Percentiles rank a stretch among this genome's conserved stretches.
These are phyloP conservation scores for Venturia asperata DNA, from an alignment of 2,329 filamentous ascomycete genomes.

Conservation along the genomic window DNA sequence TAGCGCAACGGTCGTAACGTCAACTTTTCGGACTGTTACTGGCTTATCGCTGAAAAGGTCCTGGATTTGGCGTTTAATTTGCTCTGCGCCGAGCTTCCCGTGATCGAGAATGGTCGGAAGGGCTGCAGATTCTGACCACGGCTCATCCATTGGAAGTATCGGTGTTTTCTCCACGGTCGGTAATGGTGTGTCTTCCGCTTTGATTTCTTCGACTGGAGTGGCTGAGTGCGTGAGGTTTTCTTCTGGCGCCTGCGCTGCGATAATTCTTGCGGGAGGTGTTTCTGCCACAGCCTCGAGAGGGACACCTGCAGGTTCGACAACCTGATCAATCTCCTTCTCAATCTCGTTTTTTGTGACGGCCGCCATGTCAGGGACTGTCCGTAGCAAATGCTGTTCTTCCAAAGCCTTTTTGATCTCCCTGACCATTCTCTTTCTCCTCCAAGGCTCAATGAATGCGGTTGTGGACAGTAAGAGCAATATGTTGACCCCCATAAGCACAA, in stretches of 20 bases:
- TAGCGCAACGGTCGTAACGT: constrained; percentile 61
- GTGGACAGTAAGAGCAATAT: constrained; percentile 80
- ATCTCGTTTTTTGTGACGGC: constrained; percentile 4
- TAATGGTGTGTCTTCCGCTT: background rate
- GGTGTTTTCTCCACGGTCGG: background rate
- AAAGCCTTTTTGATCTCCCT: constrained; percentile 63
- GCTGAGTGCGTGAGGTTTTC: background rate
- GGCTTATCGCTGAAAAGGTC: constrained; percentile 61
- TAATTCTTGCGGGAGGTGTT: background rate
- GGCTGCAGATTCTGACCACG: background rate
- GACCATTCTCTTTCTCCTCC: constrained; percentile 74
- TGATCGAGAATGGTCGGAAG: background rate
- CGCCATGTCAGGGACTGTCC: constrained; percentile 32
- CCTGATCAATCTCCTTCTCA: constrained; percentile 14
- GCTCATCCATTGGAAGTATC: background rate
- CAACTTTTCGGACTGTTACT: constrained; percentile 59
- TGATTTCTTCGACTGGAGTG: constrained; percentile 1
- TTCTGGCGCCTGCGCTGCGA: constrained; percentile 20
- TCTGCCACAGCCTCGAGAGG: constrained; percentile 22
- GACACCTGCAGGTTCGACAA: constrained; percentile 22
- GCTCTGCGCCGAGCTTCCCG: constrained; percentile 38
- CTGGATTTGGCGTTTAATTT: constrained; percentile 33
- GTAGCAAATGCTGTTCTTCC: constrained; percentile 52
- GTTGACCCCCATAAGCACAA: constrained; percentile 96
- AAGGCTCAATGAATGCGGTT: constrained; percentile 87